Base-by-base conservation (phyloP, 495 filamentous ascomycete genomes). In the Hypoxylon cercidicola region DNA sequence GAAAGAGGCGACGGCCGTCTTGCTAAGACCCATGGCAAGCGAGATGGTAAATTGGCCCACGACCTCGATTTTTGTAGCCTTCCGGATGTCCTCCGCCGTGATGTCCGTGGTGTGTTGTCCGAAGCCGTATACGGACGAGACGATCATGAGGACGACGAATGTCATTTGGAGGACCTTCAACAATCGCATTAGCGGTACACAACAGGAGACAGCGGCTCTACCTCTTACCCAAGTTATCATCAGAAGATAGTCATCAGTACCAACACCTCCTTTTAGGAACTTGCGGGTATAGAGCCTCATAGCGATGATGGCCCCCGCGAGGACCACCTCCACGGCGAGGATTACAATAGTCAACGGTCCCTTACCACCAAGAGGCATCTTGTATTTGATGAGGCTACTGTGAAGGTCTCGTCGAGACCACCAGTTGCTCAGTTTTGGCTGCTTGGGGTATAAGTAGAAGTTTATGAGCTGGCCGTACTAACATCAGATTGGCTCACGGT, bases 161-260 rank as follows among this genome's bases (percentile, higher is more conserved):
- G 57, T 25, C 40, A 46, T 40, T 47, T 61, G 55, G 18, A 64
- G 25, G 13, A 57, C 11, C 60, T 64, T 41, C 6, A 45, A 28
- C 5, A 34, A 18, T 13, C 1, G 19, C 9, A 16, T 64, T 41
- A 52, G 16, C 12, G 5, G 0, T 46, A 11, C 1, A 45, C 10
- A 15, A 30, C n/a, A 8, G 25, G 21, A 15, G 16, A 2, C 12
- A 7, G 6, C 12, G 13, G 43, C 11, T 15, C 12, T 19, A 15
- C 15, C 19, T 34, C 63, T 49, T 53, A 68, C 68, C 63, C 63
- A 67, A 41, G 55, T 66, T 40, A 47, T 12, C 5, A 62, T 32
- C 25, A 67, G 60, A 37, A 70, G 20, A 39, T 62, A 63, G 35
- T 70, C 68, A 23, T 70, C 68, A 35, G 15, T 51, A 15, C 68